Conservation (phyloP, 768 basidiomycete genomes). For the Boletellus ananas region DNA sequence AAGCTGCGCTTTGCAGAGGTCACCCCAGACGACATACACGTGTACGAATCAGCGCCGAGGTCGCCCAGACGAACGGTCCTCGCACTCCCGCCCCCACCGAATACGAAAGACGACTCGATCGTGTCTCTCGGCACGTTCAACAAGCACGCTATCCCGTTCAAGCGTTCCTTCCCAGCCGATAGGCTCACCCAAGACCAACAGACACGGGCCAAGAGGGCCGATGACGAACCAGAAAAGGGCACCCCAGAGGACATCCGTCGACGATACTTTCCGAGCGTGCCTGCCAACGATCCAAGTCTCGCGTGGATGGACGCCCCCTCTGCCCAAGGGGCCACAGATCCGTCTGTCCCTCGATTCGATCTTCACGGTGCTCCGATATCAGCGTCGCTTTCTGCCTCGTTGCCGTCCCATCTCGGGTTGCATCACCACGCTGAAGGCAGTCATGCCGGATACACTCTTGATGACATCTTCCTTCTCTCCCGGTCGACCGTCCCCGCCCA, state of each 20-base stretch:
- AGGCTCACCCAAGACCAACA: not conserved
- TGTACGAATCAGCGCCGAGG: constrained; percentile 78
- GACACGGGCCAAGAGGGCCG: not conserved
- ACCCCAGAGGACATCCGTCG: constrained; percentile 80
- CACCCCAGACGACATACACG: constrained; percentile 68
- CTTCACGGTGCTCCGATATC: constrained; percentile 71
- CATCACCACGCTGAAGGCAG: constrained; percentile 83
- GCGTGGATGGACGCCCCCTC: constrained; percentile 64
- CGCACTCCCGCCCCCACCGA: constrained; percentile 47
- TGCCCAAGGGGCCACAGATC: constrained; percentile 7
- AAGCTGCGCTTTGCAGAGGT: constrained; percentile 75
- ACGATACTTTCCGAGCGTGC: constrained; percentile 75
- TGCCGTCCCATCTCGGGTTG: constrained; percentile 83
- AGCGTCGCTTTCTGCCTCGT: constrained; percentile 41
- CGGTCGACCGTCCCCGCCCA: constrained; percentile 83
- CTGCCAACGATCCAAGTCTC: constrained; percentile 66
- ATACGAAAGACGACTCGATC: constrained; percentile 24
- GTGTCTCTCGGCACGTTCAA: constrained; percentile 41
- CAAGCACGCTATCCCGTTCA: constrained; percentile 10
- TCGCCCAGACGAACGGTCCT: constrained; percentile 61
- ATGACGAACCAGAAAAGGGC: constrained; percentile 53
- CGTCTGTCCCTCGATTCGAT: constrained; percentile 61
- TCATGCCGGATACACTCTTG: constrained; percentile 84
- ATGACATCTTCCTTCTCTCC: constrained; percentile 77
- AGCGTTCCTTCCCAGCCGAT: constrained; percentile 2